A percentile compares a stretch with the other conserved stretches of the same genome.
Conservation (phyloP, 129 eudicot genomes). For the Escallonia rubra region DNA sequence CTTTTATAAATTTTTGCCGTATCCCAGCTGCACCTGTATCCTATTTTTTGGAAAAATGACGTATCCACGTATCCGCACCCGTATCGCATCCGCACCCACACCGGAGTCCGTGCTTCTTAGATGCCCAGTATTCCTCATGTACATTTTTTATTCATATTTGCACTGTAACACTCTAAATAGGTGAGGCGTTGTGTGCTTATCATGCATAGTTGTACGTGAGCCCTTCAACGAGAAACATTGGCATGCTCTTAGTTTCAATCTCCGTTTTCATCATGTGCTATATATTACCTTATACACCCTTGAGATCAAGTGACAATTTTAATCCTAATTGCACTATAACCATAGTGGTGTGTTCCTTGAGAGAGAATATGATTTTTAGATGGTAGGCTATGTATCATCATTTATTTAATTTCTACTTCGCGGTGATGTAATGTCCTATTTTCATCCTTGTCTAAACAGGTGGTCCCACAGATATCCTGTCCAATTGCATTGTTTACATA, state of each 20-base stretch:
- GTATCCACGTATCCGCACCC: too few species aligned
- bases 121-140: neutral
- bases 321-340: neutral
- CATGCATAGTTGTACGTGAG: neutral
- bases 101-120: too few species aligned
- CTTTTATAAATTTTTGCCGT: too few species aligned
- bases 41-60: too few species aligned
- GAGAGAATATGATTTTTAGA: neutral
- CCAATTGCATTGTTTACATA: slow-evolving; percentile 92
- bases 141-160: neutral
- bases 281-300: neutral
- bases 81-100: too few species aligned
- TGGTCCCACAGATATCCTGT: slow-evolving; percentile 74
- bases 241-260: slow-evolving; percentile 5
- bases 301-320: neutral
- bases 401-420: neutral
- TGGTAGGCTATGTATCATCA: neutral
- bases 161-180: too few species aligned
- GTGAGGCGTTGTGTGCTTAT: neutral
- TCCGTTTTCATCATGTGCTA: neutral
- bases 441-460: slow-evolving; percentile 36
- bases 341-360: neutral
- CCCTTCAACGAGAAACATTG: neutral
- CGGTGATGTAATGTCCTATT: slow-evolving; percentile 14
- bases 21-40: too few species aligned